Base-by-base conservation (phyloP, 1,139 yeast genomes). In the Groenewaldozyma sp. region DNA sequence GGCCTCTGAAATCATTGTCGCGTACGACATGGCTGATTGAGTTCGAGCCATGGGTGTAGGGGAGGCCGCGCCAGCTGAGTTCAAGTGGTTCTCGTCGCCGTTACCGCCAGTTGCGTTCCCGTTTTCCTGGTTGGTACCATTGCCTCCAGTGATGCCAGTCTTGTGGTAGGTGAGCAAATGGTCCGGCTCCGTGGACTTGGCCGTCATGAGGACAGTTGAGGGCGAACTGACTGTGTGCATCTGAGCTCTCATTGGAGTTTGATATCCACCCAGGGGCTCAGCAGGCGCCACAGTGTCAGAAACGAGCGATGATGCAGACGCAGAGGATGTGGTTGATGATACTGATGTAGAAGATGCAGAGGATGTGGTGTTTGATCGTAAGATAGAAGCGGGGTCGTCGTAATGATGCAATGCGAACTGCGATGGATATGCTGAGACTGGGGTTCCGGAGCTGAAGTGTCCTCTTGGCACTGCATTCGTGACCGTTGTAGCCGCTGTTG, bases 21-120 rank as follows among this genome's bases (percentile, higher is more conserved):
- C 45, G 10, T 45, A 40, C 49, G 32, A 48, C 48, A 13, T 57
- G 58, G 5, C 57, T 57, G 10, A 58, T 54, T 1, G 58, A 57
- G 16, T 55, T 52, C 28, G 49, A 32, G 36, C 36, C 22, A 31
- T 42, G 32, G 26, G 19, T 18, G 33, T 36, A 19, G 40, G 40
- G 14, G 40, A 37, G 14, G 27, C 27, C 26, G 34, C 39, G 14
- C 13, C 24, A 24, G 31, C 31, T 34, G 37, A 27, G 34, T 26
- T 9, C 33, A 24, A n/a, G 28, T 21, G 2, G n/a, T 33, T 33
- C 24, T 33, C 36, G 2, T 33, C 18, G 3, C 36, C 33, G 19
- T 28, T 31, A 7, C 36, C 36, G 22, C 36, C 33, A 21, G 19
- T 37, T 10, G 22, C 24, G 13, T 32, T 28, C 21, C 27, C 32